Conservation (phyloP, 1,284 basidiomycete genomes). For the Pisolithus thermaeus region DNA sequence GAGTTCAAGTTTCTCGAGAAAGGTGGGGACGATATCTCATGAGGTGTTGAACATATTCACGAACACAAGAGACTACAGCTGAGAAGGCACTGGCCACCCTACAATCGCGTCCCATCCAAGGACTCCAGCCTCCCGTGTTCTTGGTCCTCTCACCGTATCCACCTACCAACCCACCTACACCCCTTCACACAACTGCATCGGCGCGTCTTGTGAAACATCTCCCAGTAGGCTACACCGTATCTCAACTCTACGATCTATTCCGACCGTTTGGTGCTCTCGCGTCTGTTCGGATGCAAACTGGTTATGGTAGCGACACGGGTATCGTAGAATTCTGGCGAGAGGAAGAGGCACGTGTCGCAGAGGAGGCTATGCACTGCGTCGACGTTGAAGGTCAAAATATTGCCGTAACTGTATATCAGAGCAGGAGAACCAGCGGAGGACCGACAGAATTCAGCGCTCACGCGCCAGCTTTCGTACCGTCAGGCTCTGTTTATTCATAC, state of each 20-base stretch:
- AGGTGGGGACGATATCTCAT: conserved; percentile 41
- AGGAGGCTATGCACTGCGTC: conserved; percentile 74
- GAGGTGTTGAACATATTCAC: conserved; percentile 7
- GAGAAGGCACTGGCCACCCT: conserved; percentile 85
- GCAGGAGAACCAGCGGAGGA: conserved; percentile 48
- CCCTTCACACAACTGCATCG: conserved; percentile 64
- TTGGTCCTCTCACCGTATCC: conserved; percentile 73
- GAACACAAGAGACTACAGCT: conserved; percentile 39
- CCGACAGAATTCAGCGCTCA: conserved; percentile 62
- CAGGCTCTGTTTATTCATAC: conserved; percentile 51
- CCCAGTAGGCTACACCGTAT: conserved; percentile 60
- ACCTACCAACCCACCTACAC: conserved; percentile 61
- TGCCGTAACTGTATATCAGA: conserved; percentile 70
- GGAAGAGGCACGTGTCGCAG: conserved; percentile 74
- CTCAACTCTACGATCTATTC: conserved; percentile 74
- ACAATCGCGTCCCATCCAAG: conserved; percentile 64
- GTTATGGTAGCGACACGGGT: conserved; percentile 66
- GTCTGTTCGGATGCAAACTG: conserved; percentile 62
- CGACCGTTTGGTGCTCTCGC: conserved; percentile 68
- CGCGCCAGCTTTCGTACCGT: conserved; percentile 71
- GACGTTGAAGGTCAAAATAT: conserved; percentile 78
- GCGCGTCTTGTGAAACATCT: conserved; percentile 77
- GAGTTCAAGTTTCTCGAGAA: conserved; percentile 75
- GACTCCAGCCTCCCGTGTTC: conserved; percentile 46
- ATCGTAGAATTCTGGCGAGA: conserved; percentile 86